phyloP scores from a whole-genome alignment of 768 basidiomycete genomes.

The Leucosporidium creatinivorum region DNA sequence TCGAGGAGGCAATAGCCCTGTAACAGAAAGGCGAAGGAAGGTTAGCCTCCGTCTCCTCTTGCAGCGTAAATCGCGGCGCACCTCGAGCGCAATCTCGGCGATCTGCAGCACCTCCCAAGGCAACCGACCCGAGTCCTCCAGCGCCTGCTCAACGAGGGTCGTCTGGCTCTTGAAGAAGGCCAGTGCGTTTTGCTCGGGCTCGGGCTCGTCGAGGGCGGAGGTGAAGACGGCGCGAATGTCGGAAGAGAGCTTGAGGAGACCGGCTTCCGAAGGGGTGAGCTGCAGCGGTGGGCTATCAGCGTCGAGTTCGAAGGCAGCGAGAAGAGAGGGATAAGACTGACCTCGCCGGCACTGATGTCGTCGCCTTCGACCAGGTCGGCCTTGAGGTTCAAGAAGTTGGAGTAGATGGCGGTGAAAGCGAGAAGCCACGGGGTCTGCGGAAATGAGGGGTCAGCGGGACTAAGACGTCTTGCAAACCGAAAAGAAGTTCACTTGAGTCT shows the following conservation, averaged over 20 bases:
- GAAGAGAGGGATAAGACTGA: background rate
- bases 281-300: background rate
- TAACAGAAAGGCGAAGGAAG: background rate
- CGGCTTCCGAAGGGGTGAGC: slow-evolving; percentile 15
- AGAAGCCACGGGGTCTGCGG: slow-evolving; percentile 63
- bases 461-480: background rate
- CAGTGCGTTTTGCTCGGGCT: slow-evolving; percentile 50
- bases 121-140: slow-evolving; percentile 43
- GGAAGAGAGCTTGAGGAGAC: slow-evolving; percentile 4
- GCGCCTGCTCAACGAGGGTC: slow-evolving; percentile 49
- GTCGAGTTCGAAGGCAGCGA: background rate
- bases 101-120: slow-evolving; percentile 61
- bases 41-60: background rate
- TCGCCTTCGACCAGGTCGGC: slow-evolving; percentile 1
- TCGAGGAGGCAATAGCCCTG: slow-evolving; percentile 67
- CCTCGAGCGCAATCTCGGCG: slow-evolving; percentile 69
- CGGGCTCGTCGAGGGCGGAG: slow-evolving; percentile 43
- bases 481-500: slow-evolving; percentile 53
- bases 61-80: slow-evolving; percentile 30
- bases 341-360: background rate
- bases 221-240: slow-evolving; percentile 7
- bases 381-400: slow-evolving; percentile 54
- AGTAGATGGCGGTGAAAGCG: slow-evolving; percentile 67
- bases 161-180: slow-evolving; percentile 61
- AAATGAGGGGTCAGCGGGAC: background rate